Conservation (phyloP, 73 alveolate genomes). For the Symbiodinium natans region DNA sequence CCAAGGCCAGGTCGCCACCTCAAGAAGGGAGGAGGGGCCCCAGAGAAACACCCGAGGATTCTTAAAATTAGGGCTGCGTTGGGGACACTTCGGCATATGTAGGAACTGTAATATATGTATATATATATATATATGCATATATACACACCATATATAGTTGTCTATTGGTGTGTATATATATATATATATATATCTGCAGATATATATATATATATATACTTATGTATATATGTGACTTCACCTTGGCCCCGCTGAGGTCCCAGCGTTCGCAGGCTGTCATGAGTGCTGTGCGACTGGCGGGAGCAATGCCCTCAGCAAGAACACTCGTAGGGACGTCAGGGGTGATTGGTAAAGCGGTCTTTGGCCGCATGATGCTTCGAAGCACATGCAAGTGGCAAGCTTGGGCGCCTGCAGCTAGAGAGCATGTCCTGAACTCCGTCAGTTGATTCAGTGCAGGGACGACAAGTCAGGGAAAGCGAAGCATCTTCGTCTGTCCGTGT, state of each 20-base stretch:
- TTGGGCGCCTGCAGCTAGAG: neutral
- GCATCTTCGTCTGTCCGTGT: neutral
- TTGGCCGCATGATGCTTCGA: neutral
- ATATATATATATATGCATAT: too few species aligned
- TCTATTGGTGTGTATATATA: neutral
- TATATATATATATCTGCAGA: too few species aligned
- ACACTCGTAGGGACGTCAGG: neutral
- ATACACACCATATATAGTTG: neutral
- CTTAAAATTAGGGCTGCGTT: neutral
- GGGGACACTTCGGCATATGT: neutral
- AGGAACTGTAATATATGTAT: too few species aligned
- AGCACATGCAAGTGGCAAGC: neutral
- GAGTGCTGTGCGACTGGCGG: slow-evolving; percentile 19
- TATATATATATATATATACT: too few species aligned
- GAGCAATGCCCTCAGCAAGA: slow-evolving; percentile 15
- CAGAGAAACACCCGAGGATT: neutral
- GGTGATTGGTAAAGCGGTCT: neutral
- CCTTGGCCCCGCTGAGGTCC: neutral
- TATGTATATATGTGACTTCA: neutral
- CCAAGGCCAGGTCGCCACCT: slow-evolving; percentile 61
- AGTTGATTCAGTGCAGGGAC: neutral
- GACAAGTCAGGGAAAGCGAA: neutral
- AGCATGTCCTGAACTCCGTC: neutral
- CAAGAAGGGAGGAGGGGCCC: neutral
- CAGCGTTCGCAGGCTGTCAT: slow-evolving; percentile 54